These are phyloP conservation scores for Nicotiana knightiana DNA, from an alignment of 257 asterid genomes.

Conservation along the genomic window DNA sequence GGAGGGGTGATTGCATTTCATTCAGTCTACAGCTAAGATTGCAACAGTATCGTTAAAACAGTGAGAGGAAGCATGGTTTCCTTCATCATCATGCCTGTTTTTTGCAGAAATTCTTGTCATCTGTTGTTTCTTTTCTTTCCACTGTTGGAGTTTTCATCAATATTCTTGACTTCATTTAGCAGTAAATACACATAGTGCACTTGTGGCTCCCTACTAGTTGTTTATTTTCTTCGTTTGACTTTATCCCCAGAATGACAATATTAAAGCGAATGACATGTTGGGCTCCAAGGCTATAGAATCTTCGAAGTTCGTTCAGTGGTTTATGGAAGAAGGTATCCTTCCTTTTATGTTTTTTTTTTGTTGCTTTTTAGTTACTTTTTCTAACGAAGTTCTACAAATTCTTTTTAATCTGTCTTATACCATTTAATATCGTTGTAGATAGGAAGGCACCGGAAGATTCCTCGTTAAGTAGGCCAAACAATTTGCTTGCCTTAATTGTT, in stretches of 20 bases:
- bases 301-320: slow-evolving; percentile 78
- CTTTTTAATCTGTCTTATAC: not conserved
- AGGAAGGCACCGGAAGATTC: slow-evolving; percentile 28
- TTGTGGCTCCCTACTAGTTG: too few species aligned
- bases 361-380: not conserved
- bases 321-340: slow-evolving; percentile 61
- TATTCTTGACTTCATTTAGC: too few species aligned
- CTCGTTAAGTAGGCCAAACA: slow-evolving; percentile 36
- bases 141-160: too few species aligned
- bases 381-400: not conserved
- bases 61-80: too few species aligned
- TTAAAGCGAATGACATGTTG: slow-evolving; percentile 43
- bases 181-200: too few species aligned
- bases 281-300: slow-evolving; percentile 37
- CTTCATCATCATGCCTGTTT: too few species aligned
- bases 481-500: slow-evolving; percentile 63
- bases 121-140: too few species aligned
- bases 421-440: slow-evolving; percentile 18
- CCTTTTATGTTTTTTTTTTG: not conserved
- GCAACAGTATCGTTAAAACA: too few species aligned
- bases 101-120: too few species aligned
- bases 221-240: not conserved
- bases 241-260: slow-evolving; percentile 34
- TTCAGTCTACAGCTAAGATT: too few species aligned
- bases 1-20: too few species aligned